Evolutionary conservation across 2,329 filamentous ascomycete species (phyloP), one percentile per base, ranked within the genome.

Genomic region (Didymella sp.): DNA sequence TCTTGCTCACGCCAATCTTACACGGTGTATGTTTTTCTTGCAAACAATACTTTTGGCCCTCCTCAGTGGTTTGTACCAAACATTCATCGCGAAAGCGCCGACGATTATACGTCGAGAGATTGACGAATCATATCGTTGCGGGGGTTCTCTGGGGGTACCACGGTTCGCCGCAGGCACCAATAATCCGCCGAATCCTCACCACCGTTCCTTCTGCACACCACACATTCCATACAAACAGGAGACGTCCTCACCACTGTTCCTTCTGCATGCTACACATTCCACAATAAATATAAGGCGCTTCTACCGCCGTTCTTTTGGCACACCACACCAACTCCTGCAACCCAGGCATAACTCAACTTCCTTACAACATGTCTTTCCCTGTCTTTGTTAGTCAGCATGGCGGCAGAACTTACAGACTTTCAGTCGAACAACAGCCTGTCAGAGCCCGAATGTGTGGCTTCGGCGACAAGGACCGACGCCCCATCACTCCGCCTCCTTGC

Each of bases 371-470:
- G n/a, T n/a, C n/a, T n/a, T n/a, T n/a, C n/a, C n/a, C n/a, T 12
- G 25, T 5, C 33, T 60, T 52, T 48, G 37, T 51, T 2, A 60
- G 62, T 45, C 50, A 38, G 24, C 65, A 63, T 53, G 59, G 48
- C 24, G 62, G 58, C 33, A 47, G 60, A n/a, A 58, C 49, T 9
- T 69, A 66, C 58, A 59, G 87, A 60, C 84, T 96, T 47, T 82
- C 88, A 64, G 91, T 97, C 58, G 87, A 91, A 64, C 95, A 99
- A 79, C 92, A 98, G 76, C 95, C 95, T 47, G 84, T 91, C 69
- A 87, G 95, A 69, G 95, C 95, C 64, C 90, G 95, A 60, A 98
- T 98, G 95, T 99, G 95, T 80, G 95, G 95, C 7, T 99, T 98
- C 79, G 95, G 95, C 61, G 95, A 99, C 81, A 99, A 98, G 90